These are phyloP conservation scores for Leccinum obscurum DNA, from an alignment of 768 basidiomycete genomes.

Conservation along the genomic window DNA sequence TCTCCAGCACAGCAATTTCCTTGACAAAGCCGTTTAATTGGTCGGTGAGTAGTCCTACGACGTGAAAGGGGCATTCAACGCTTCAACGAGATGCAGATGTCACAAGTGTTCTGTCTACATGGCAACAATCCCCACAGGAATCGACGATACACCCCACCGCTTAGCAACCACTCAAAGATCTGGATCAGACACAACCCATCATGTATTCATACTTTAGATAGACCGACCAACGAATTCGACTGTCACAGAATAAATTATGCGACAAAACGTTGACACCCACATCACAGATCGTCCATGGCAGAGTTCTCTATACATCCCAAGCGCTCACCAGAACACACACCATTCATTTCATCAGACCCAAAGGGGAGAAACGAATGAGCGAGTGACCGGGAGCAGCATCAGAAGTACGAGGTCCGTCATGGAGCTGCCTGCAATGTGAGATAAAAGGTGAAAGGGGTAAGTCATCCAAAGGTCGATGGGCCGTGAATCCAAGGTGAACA, in stretches of 20 bases:
- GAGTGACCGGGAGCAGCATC: slow-evolving; percentile 24
- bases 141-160: neutral
- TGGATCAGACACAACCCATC: slow-evolving; percentile 13
- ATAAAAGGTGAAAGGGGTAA: neutral
- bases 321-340: slow-evolving; percentile 47
- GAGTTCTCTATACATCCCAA: slow-evolving; percentile 19
- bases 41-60: too few species aligned
- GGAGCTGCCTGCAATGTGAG: slow-evolving; percentile 2
- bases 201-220: slow-evolving; percentile 13
- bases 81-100: too few species aligned
- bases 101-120: neutral
- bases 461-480: neutral
- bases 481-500: neutral
- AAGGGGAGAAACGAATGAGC: slow-evolving; percentile 44
- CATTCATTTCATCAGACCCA: slow-evolving; percentile 47
- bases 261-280: neutral
- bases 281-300: neutral
- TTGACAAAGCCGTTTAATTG: too few species aligned
- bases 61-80: too few species aligned
- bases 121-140: neutral
- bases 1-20: too few species aligned
- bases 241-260: neutral
- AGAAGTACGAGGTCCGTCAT: slow-evolving; percentile 15
- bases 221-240: slow-evolving; percentile 9
- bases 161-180: neutral